Conservation (phyloP, 2,329 filamentous ascomycete species). For the Ophiostoma triangulosporum region DNA sequence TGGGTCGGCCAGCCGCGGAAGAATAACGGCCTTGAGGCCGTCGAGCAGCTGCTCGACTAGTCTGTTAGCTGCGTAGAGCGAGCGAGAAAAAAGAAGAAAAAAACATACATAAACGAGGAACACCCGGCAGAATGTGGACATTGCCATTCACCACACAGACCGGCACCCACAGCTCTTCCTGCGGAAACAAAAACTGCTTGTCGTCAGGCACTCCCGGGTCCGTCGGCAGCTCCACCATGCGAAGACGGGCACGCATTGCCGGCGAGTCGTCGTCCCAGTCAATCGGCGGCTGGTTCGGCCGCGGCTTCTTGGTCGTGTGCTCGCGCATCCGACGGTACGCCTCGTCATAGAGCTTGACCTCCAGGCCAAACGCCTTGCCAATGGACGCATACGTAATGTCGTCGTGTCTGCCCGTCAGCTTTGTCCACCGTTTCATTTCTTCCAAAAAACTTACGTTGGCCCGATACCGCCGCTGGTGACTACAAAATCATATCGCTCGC, state of each 20-base stretch:
- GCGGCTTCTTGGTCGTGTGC: constrained; percentile 49
- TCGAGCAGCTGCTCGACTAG: constrained; percentile 61
- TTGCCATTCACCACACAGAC: constrained; percentile 83
- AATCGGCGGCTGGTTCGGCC: constrained; percentile 59
- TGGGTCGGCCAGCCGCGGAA: constrained; percentile 61
- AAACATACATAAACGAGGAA: constrained; percentile 60
- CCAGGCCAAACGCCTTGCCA: constrained; percentile 71
- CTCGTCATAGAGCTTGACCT: constrained; percentile 62
- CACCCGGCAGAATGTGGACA: constrained; percentile 81
- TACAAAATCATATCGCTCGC: constrained; percentile 79
- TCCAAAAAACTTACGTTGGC: constrained; percentile 69
- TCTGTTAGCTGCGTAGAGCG: not conserved
- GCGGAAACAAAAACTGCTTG: constrained; percentile 66
- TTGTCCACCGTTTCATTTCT: no score
- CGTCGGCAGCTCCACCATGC: constrained; percentile 80
- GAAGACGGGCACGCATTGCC: constrained; percentile 63
- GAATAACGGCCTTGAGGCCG: constrained; percentile 56
- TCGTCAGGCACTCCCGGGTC: constrained; percentile 51
- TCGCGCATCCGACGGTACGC: constrained; percentile 73
- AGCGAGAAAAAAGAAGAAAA: not conserved
- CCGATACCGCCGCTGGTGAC: constrained; percentile 91
- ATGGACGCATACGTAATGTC: constrained; percentile 96
- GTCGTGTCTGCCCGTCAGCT: constrained; percentile 53
- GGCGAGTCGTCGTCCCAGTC: constrained; percentile 76
- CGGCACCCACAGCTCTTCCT: constrained; percentile 81